Conservation (phyloP, 805 yeast species). For the Maudiozyma serrabonitensis region DNA sequence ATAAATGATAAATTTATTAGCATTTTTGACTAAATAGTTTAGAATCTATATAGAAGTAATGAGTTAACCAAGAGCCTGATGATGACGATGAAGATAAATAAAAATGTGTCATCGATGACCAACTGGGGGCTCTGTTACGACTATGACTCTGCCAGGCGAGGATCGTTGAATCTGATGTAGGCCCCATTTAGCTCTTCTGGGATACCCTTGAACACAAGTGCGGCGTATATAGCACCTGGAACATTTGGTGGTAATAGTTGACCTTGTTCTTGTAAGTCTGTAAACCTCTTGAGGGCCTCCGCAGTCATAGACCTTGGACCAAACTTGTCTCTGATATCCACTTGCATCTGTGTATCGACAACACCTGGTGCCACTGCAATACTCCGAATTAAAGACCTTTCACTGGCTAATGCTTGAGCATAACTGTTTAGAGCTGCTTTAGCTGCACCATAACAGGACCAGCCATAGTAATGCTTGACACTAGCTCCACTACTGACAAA, state of each 20-base stretch:
- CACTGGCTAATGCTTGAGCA: conserved; percentile 54
- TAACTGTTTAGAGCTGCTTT: conserved; percentile 87
- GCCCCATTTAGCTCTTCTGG: conserved; percentile 51
- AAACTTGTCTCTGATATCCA: conserved; percentile 55
- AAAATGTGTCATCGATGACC: neutral
- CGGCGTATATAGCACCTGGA: conserved; percentile 64
- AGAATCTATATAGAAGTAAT: too few species aligned
- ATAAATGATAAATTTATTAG: too few species aligned
- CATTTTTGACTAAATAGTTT: too few species aligned
- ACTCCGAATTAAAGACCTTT: conserved; percentile 42
- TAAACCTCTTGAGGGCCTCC: conserved; percentile 51
- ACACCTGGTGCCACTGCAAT: conserved; percentile 90
- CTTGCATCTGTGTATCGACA: conserved; percentile 86
- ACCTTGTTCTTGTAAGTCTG: conserved; percentile 47
- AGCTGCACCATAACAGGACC: conserved; percentile 89
- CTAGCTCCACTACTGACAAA: conserved; percentile 89
- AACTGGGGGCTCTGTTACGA: neutral
- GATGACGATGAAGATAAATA: too few species aligned
- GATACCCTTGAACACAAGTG: conserved; percentile 54
- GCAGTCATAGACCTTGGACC: conserved; percentile 51
- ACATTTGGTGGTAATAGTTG: conserved; percentile 56
- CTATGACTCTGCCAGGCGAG: neutral
- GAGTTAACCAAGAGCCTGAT: too few species aligned
- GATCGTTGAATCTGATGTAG: conserved; percentile 54
- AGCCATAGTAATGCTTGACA: conserved; percentile 35